These are phyloP conservation scores for Staphylotrichum tortipilum DNA, from an alignment of 495 filamentous ascomycete genomes.

Conservation along the genomic window DNA sequence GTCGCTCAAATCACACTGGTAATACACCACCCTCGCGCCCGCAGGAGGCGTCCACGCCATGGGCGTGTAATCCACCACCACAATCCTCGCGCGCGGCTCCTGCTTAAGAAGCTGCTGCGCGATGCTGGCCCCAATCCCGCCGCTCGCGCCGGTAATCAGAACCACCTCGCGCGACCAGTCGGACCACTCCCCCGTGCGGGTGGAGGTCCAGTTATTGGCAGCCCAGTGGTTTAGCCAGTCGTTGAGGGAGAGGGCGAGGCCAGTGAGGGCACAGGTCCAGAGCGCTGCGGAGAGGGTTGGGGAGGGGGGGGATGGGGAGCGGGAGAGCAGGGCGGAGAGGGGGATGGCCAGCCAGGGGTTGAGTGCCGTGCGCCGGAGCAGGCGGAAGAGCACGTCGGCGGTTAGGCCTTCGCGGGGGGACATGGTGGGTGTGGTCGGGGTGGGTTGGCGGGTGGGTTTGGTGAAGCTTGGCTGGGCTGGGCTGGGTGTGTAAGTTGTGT, in stretches of 20 bases:
- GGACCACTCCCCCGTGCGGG: conserved; percentile 13
- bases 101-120: conserved; percentile 11
- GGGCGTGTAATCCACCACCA: conserved; percentile 17
- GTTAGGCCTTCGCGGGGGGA: too few species aligned
- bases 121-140: conserved; percentile 16
- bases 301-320: too few species aligned
- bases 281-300: too few species aligned
- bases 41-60: conserved; percentile 11
- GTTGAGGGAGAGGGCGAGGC: conserved; percentile 16
- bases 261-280: not conserved
- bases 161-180: conserved; percentile 20
- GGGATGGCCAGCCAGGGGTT: too few species aligned
- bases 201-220: conserved; percentile 22
- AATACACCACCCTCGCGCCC: conserved; percentile 13
- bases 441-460: too few species aligned
- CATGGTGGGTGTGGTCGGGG: too few species aligned
- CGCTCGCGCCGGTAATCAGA: conserved; percentile 20
- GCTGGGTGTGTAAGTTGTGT: too few species aligned
- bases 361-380: too few species aligned
- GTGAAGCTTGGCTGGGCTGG: too few species aligned
- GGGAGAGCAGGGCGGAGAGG: too few species aligned
- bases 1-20: conserved; percentile 19
- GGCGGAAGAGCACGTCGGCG: too few species aligned
- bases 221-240: conserved; percentile 18
- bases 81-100: conserved; percentile 12